Percentiles rank a stretch among this genome's conserved stretches.
These are phyloP conservation scores for Reutealis trisperma DNA, from an alignment of 345 rosid species.

Conservation along the genomic window DNA sequence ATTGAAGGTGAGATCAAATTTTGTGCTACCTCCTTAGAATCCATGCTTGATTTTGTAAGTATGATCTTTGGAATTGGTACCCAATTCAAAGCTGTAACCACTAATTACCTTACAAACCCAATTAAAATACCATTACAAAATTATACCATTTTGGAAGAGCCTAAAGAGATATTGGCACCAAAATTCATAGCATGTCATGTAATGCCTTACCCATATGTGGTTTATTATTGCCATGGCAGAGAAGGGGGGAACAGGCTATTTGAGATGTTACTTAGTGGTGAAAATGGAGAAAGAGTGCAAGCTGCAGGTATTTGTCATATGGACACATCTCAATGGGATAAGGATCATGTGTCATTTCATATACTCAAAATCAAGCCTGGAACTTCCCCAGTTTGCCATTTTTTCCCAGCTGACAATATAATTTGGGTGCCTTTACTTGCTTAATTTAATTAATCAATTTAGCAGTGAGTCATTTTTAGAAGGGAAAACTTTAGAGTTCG, in stretches of 20 bases:
- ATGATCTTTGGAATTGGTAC: slow-evolving; percentile 40
- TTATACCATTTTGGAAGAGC: slow-evolving; percentile 46
- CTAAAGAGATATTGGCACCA: slow-evolving; percentile 30
- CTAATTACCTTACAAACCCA: slow-evolving; percentile 25
- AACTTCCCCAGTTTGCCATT: slow-evolving; percentile 67
- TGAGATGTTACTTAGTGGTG: slow-evolving; percentile 45
- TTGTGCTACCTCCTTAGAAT: slow-evolving; percentile 70
- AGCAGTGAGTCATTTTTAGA: no score
- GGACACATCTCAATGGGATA: slow-evolving; percentile 76
- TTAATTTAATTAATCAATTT: not conserved
- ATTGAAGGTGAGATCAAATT: slow-evolving; percentile 49
- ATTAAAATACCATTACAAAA: slow-evolving; percentile 30
- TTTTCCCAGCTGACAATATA: slow-evolving; percentile 60
- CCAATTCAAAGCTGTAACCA: slow-evolving; percentile 40
- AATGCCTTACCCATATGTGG: slow-evolving; percentile 67
- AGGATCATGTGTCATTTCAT: slow-evolving; percentile 57
- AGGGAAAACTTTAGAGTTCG: no score
- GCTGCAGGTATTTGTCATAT: slow-evolving; percentile 70
- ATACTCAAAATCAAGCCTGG: slow-evolving; percentile 55
- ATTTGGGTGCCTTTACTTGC: slow-evolving; percentile 56
- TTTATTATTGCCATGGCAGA: slow-evolving; percentile 69
- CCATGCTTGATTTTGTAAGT: slow-evolving; percentile 59
- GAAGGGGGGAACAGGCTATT: slow-evolving; percentile 40
- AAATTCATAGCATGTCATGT: slow-evolving; percentile 59
- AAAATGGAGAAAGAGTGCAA: slow-evolving; percentile 49